Conservation (phyloP, 1,139 yeast genomes). For the Scheffersomyces illinoinensis region DNA sequence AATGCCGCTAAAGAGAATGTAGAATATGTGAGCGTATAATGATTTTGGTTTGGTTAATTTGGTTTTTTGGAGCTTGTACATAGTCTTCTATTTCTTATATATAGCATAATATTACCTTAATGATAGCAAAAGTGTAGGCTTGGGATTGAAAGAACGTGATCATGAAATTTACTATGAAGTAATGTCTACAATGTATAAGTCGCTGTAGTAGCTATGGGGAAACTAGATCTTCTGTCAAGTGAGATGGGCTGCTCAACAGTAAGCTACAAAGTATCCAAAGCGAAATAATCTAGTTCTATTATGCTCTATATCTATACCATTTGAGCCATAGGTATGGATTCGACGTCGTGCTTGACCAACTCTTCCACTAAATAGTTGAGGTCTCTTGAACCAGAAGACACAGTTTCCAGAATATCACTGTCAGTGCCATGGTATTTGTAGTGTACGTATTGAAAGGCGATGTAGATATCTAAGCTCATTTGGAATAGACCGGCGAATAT, state of each 20-base stretch:
- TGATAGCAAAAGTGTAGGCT: not conserved
- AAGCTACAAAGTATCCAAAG: too few species aligned
- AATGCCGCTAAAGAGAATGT: conserved; percentile 77
- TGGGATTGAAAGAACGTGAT: not conserved
- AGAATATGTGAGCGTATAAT: conserved; percentile 49
- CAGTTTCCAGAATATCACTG: not conserved
- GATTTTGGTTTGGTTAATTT: not conserved
- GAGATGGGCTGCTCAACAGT: not conserved
- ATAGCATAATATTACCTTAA: not conserved
- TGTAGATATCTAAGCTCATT: conserved; percentile 71
- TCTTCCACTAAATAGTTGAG: not conserved
- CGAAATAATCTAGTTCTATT: not conserved
- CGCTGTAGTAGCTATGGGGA: not conserved
- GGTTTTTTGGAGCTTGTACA: not conserved
- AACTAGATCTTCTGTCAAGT: too few species aligned
- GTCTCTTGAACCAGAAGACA: not conserved
- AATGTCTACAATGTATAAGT: too few species aligned
- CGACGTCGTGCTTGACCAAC: not conserved
- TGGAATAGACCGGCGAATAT: conserved; percentile 80
- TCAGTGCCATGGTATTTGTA: conserved; percentile 27
- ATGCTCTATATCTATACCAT: not conserved
- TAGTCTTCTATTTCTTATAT: not conserved
- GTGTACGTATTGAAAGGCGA: conserved; percentile 73
- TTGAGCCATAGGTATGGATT: not conserved
- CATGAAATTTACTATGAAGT: not conserved